Conservation (phyloP, 2,329 filamentous ascomycete genomes). For the Camptophora hylomeconis region DNA sequence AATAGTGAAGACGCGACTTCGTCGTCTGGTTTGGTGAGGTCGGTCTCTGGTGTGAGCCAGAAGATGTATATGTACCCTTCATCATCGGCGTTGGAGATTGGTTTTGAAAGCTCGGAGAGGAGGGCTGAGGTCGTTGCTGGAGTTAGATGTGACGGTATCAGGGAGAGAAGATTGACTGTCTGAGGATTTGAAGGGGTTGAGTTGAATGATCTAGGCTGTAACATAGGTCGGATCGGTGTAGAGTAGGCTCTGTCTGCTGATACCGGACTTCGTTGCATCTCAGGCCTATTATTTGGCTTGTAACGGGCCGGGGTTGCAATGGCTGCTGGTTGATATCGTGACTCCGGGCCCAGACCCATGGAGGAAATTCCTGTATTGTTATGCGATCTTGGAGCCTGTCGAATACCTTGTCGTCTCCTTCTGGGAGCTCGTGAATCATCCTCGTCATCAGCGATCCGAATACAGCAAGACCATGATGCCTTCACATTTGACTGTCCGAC, state of each 20-base stretch:
- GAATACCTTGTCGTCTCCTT: conserved; percentile 2
- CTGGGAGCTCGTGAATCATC: conserved; percentile 7
- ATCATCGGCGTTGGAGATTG: conserved; percentile 60
- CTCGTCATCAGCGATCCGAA: conserved; percentile 9
- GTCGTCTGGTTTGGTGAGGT: conserved; percentile 40
- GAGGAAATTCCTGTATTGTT: too few relatives aligned
- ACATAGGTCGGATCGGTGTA: conserved; percentile 7
- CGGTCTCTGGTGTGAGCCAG: conserved; percentile 67
- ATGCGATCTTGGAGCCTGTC: too few relatives aligned
- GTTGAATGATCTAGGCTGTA: conserved; percentile 14
- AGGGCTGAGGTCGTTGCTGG: conserved; percentile 58
- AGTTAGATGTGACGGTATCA: conserved; percentile 56
- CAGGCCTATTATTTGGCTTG: too few relatives aligned
- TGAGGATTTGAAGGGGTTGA: conserved; percentile 19
- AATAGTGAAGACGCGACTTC: conserved; percentile 50
- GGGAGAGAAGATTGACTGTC: conserved; percentile 40
- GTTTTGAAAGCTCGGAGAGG: conserved; percentile 64
- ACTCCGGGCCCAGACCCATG: too few relatives aligned
- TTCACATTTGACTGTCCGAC: conserved; percentile 16
- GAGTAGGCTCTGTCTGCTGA: conserved; percentile 7
- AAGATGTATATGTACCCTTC: conserved; percentile 97
- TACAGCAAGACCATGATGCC: conserved; percentile 16
- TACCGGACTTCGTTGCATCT: conserved; percentile 7
- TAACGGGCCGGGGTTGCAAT: too few relatives aligned
- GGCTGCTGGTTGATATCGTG: too few relatives aligned